These are phyloP conservation scores for Cyclotella atomus DNA, from an alignment of 108 stramenopile genomes.

Conservation along the genomic window DNA sequence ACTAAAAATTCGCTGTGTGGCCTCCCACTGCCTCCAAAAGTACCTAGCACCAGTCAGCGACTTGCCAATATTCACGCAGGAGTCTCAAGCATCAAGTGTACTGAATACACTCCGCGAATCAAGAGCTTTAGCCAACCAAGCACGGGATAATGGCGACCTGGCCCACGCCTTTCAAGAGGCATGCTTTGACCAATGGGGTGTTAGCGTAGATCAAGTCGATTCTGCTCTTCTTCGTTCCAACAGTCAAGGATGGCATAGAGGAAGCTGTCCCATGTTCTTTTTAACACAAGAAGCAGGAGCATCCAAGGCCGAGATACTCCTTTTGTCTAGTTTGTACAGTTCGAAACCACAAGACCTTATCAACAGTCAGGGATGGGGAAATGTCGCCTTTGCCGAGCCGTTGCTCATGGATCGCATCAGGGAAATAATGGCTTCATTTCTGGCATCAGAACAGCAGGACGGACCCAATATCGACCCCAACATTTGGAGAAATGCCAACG, in stretches of 20 bases:
- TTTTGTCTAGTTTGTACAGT: conserved; percentile 66
- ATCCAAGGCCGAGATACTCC: conserved; percentile 60
- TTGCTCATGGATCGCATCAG: conserved; percentile 59
- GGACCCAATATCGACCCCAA: conserved; percentile 72
- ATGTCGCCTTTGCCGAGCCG: conserved; percentile 66
- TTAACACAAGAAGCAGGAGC: conserved; percentile 88
- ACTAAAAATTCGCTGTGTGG: conserved; percentile 73
- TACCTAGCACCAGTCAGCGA: conserved; percentile 48
- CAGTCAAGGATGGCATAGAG: conserved; percentile 60
- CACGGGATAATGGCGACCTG: conserved; percentile 65
- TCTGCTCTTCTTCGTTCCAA: conserved; percentile 55
- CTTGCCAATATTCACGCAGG: conserved; percentile 38
- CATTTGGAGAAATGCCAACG: conserved; percentile 76
- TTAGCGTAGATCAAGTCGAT: conserved; percentile 75
- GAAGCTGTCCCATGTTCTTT: conserved; percentile 87
- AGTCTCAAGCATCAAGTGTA: conserved; percentile 49
- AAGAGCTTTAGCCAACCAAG: conserved; percentile 53
- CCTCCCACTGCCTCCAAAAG: conserved; percentile 76
- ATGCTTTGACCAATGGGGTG: conserved; percentile 76
- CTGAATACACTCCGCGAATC: conserved; percentile 61
- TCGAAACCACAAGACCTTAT: conserved; percentile 10
- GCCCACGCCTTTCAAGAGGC: conserved; percentile 83
- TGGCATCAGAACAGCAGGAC: conserved; percentile 70
- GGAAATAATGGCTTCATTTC: conserved; percentile 72
- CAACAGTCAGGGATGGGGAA: conserved; percentile 48